A percentile compares a stretch with the other conserved stretches of the same genome.
Evolutionary conservation across 2,329 filamentous ascomycete genomes (phyloP).

Genomic region (Claviceps sp.): DNA sequence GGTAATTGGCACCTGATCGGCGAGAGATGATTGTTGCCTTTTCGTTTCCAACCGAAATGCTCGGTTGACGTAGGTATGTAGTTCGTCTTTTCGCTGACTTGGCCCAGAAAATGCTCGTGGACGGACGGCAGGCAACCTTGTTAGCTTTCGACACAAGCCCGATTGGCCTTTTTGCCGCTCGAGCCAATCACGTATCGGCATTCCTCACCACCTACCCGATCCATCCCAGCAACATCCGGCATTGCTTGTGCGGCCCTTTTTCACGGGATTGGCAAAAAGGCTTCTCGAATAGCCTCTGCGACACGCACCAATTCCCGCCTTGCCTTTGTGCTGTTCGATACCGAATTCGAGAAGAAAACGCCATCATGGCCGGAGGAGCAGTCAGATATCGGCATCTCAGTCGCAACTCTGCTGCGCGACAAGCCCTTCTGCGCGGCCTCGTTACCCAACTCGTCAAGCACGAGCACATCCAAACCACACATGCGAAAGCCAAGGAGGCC

Average conservation of each 20-base stretch:
- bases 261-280: not conserved
- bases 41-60: not conserved
- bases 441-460: constrained; percentile 89
- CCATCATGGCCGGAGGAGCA: constrained; percentile 67
- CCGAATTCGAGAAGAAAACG: not conserved
- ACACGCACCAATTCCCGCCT: not conserved
- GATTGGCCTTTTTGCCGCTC: constrained; percentile 9
- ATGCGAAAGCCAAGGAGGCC: constrained; percentile 92
- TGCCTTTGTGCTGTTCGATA: not conserved
- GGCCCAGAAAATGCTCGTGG: not conserved
- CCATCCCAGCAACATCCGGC: not conserved
- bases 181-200: not conserved
- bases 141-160: constrained; percentile 4
- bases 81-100: not conserved
- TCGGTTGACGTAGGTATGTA: constrained; percentile 9
- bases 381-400: constrained; percentile 82
- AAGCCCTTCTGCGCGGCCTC: constrained; percentile 87
- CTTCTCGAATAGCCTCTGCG: not conserved
- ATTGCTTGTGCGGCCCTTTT: not conserved
- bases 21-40: not conserved
- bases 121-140: not conserved
- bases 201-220: constrained; percentile 5
- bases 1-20: constrained; percentile 1
- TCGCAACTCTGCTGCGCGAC: constrained; percentile 74
- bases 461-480: constrained; percentile 90